Conservation (phyloP, 495 filamentous ascomycete species). For the Aspergillus taichungensis region DNA sequence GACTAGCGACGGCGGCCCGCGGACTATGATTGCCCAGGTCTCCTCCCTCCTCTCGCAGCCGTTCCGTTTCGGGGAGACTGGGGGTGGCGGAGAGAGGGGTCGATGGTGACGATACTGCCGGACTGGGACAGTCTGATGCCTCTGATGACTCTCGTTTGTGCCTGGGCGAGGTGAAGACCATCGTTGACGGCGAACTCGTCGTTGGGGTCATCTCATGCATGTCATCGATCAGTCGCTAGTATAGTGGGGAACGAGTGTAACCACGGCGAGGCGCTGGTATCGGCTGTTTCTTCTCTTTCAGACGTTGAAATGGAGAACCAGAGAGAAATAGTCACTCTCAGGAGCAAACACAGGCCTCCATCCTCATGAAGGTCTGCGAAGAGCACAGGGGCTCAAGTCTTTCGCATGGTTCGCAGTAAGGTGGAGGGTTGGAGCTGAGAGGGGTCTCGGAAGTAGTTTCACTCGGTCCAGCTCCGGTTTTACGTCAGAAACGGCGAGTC, state of each 20-base stretch:
- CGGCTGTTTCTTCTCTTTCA: no score
- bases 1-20: constrained; percentile 52
- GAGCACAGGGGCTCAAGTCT: no score
- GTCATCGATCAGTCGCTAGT: constrained; percentile 7
- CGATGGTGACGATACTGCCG: constrained; percentile 31
- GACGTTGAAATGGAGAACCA: no score
- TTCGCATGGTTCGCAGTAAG: no score
- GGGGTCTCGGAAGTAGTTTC: no score
- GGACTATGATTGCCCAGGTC: constrained; percentile 45
- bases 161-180: constrained; percentile 29
- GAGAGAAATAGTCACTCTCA: no score
- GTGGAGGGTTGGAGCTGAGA: no score
- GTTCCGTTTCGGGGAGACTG: constrained; percentile 25
- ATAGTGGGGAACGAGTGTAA: not conserved
- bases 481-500: no score
- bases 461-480: no score
- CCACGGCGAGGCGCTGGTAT: not conserved
- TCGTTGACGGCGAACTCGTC: constrained; percentile 11
- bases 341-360: no score
- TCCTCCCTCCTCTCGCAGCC: constrained; percentile 25
- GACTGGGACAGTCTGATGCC: constrained; percentile 21
- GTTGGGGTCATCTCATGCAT: constrained; percentile 30
- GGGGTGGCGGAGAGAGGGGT: constrained; percentile 15
- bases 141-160: constrained; percentile 35
- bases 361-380: no score